A percentile compares a stretch with the other conserved stretches of the same genome.
phyloP scores from a whole-genome alignment of 75 land plant genomes.

The Chamaecyparis obtusa region DNA sequence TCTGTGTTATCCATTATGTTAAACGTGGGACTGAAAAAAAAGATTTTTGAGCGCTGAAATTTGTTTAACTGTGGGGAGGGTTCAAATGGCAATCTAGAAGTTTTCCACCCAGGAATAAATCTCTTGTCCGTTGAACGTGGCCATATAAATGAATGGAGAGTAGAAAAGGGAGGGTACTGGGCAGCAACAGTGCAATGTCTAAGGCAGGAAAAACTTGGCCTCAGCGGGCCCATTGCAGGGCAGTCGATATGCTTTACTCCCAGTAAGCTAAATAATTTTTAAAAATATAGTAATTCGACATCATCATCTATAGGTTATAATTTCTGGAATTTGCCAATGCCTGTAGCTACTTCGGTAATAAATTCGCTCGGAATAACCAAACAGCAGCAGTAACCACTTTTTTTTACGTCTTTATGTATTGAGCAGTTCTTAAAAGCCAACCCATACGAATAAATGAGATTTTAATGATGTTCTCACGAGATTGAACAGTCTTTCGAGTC shows the following conservation, averaged over 20 bases:
- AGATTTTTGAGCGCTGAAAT: background rate
- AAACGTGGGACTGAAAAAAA: background rate
- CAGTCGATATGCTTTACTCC: too few species aligned
- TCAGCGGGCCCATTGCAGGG: background rate
- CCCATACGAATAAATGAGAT: too few species aligned
- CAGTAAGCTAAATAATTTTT: too few species aligned
- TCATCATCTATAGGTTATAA: too few species aligned
- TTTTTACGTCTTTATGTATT: too few species aligned
- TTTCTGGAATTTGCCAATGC: background rate
- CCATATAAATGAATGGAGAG: background rate
- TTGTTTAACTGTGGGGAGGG: background rate
- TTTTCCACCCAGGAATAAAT: background rate
- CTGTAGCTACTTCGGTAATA: too few species aligned
- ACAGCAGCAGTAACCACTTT: too few species aligned
- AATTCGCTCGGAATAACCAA: too few species aligned
- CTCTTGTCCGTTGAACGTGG: background rate
- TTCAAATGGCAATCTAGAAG: background rate
- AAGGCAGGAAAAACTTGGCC: background rate
- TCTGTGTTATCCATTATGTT: background rate
- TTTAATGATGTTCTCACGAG: too few species aligned
- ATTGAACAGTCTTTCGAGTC: too few species aligned
- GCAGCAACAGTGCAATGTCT: background rate
- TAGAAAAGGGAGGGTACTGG: background rate
- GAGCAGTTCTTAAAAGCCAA: too few species aligned
- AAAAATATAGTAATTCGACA: too few species aligned